Conservation (phyloP, 805 yeast genomes). For the Blastobotrys americana region DNA sequence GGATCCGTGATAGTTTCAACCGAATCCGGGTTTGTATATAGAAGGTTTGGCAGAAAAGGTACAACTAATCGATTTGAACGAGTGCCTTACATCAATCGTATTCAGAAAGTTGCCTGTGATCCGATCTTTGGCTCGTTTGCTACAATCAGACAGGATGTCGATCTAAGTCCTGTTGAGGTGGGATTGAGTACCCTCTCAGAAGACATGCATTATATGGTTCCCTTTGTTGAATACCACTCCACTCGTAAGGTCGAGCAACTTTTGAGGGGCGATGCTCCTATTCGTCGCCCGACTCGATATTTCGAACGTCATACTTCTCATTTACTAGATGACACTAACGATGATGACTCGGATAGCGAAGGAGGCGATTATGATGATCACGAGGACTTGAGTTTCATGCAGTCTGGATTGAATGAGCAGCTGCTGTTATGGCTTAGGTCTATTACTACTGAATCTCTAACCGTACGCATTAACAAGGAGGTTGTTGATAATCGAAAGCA, state of each 20-base stretch:
- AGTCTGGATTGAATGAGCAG: conserved; percentile 4
- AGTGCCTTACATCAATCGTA: conserved; percentile 46
- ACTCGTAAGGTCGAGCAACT: conserved; percentile 6
- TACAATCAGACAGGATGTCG: conserved; percentile 57
- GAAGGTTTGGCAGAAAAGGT: conserved; percentile 30
- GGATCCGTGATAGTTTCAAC: conserved; percentile 68
- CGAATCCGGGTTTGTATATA: conserved; percentile 55
- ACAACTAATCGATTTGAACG: conserved; percentile 40
- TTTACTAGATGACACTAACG: neutral
- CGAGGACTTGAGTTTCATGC: conserved; percentile 4
- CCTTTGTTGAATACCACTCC: conserved; percentile 25
- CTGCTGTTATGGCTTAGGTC: neutral
- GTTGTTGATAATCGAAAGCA: neutral
- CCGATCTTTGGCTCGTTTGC: conserved; percentile 58
- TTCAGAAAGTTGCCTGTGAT: conserved; percentile 61
- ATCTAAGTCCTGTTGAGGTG: conserved; percentile 49
- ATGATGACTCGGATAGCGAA: conserved; percentile 3
- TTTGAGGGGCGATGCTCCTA: neutral
- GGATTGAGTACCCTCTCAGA: conserved; percentile 39
- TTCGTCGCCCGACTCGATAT: neutral
- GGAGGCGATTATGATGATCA: conserved; percentile 4
- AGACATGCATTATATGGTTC: conserved; percentile 53
- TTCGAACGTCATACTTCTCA: neutral
- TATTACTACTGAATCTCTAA: neutral
- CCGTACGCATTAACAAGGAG: neutral